Evolutionary conservation across 257 asterid genomes (phyloP).

Genomic region (Parsonsia alboflavescens): DNA sequence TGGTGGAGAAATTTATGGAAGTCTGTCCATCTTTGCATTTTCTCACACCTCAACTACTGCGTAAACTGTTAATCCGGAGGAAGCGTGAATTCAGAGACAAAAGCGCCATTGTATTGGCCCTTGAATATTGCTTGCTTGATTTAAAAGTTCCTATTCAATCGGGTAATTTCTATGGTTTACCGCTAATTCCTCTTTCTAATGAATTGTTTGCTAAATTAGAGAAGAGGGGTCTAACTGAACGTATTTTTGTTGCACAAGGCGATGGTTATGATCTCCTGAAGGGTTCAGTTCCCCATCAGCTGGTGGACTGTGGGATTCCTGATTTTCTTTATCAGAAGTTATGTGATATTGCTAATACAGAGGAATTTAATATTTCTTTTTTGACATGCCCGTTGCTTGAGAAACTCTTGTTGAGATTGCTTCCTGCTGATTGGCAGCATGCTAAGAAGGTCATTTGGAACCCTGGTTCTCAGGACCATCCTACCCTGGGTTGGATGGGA

Average conservation of each 20-base stretch:
- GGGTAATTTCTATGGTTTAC: slow-evolving; percentile 66
- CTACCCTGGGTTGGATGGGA: slow-evolving; percentile 74
- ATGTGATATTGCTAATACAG: slow-evolving; percentile 59
- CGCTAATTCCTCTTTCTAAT: slow-evolving; percentile 79
- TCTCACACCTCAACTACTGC: slow-evolving; percentile 81
- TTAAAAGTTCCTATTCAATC: slow-evolving; percentile 51
- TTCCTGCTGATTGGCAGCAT: slow-evolving; percentile 78
- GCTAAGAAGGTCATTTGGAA: slow-evolving; percentile 74
- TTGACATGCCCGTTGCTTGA: slow-evolving; percentile 78
- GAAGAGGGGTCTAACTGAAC: slow-evolving; percentile 64
- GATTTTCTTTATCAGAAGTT: slow-evolving; percentile 56
- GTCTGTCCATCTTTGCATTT: slow-evolving; percentile 69
- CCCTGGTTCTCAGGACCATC: slow-evolving; percentile 70
- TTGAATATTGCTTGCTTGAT: slow-evolving; percentile 90
- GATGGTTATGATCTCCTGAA: slow-evolving; percentile 79
- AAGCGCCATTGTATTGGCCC: slow-evolving; percentile 72
- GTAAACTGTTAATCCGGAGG: slow-evolving; percentile 67
- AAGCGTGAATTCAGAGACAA: slow-evolving; percentile 69
- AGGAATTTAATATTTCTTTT: slow-evolving; percentile 59
- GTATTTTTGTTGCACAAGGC: slow-evolving; percentile 67
- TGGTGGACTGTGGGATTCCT: slow-evolving; percentile 61
- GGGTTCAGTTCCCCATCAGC: slow-evolving; percentile 76
- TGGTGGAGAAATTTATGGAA: slow-evolving; percentile 67
- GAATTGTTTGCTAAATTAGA: slow-evolving; percentile 71
- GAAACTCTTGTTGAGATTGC: slow-evolving; percentile 58